Base-by-base conservation (phyloP, 2,329 filamentous ascomycete genomes). In the Paecilomyces fulvus region DNA sequence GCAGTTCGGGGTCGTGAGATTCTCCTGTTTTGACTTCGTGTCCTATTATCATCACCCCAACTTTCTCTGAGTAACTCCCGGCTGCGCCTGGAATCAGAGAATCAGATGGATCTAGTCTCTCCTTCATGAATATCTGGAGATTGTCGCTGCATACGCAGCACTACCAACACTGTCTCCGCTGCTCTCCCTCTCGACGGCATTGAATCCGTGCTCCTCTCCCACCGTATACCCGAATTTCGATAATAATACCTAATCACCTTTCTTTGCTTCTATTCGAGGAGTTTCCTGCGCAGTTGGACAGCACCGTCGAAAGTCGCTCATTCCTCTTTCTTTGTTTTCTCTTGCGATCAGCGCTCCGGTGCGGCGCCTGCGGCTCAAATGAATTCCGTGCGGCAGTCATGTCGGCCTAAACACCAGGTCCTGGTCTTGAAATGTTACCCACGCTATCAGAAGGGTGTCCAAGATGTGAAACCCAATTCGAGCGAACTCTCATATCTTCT, bases 341-440 rank as follows among this genome's bases (percentile, higher is more conserved):
- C 25, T 25, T 12, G 28, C 17, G 28, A 25, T 12, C 21, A 52
- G 50, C 30, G 50, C 50, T 25, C 21, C 30, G 12, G 50, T 52
- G 50, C 50, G 28, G 21, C 17, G 28, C 14, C 30, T 62, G 51
- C 55, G 59, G 50, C 57, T 55, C 63, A 63, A 57, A 84, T 84
- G 78, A 76, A 83, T 67, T 75, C 80, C 59, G 75, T 83, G 63
- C 80, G 82, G 61, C 81, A 85, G 70, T 80, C 79, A 64, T 81
- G 79, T 74, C 90, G 92, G 59, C 92, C 94, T 28, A 97, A 96
- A 79, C 94, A 99, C 77, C 92, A 97, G 81, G 89, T 96, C 65
- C 80, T 97, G 59, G 87, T 96, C 63, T 83, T 96, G 63, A 96
- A 96, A 78, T 97, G 92, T 79, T 99, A 96, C 73, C 94, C 94